Base-by-base conservation (phyloP, 305 asterid species). In the Solanum hybrid region DNA sequence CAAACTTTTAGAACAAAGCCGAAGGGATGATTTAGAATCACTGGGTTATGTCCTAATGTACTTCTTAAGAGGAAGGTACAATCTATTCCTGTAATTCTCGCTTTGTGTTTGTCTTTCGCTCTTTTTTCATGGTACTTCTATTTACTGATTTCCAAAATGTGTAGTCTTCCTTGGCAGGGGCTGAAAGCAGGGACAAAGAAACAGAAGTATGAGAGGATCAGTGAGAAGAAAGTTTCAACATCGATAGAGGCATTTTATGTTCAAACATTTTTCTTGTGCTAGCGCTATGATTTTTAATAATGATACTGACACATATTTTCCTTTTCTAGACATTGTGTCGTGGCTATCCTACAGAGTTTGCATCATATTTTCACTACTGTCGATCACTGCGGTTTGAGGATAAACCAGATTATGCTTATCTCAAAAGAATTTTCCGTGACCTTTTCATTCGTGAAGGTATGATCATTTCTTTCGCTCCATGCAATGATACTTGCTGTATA, bases 121-220 rank as follows among this genome's bases (percentile, higher is more conserved):
- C 17, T 88, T 91, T 89, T 40, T 34, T 69, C 89, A 72, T 42
- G 87, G n/a, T n/a, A 76, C 82, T 45, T 27, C 32, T 89, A 91
- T 89, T 93, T 51, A 91, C 88, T 86, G 80, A 89, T 72, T 91
- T 87, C 91, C 91, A 86, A 91, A 90, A 89, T 89, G 87, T 71
- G 86, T 40, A 95, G 98, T 92, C 97, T 95, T 92, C 98, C 98
- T 45, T 95, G 98, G 99, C 98, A 96, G 93, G 98, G 99, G 88
- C 93, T 97, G 92, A 96, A 93, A 94, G 99, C 98, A 69, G 98
- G 99, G 64, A 97, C 92, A 90, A 97, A 95, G 96, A 95, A 95
- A 92, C 98, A 94, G 90, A 97, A 97, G 91, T 95, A 97, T 38
- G 98, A 97, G 89, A 97, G 93, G 92, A 97, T 97, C 90, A 91